Conservation (phyloP, 164 flowering plant genomes). For the Vitis rotundifolia region DNA sequence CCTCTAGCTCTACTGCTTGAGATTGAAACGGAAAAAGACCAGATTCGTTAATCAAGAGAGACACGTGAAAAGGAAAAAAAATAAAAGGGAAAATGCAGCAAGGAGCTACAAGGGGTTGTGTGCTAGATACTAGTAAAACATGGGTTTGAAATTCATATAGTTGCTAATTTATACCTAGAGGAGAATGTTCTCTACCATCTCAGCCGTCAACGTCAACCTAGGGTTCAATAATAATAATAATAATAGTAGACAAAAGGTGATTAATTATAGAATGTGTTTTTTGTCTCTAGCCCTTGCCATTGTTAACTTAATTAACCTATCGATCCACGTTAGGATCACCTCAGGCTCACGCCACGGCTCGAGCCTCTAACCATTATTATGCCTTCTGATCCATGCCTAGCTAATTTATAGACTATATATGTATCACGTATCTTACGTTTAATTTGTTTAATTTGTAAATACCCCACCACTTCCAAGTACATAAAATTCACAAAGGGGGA, state of each 20-base stretch:
- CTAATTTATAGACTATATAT: too few relatives aligned
- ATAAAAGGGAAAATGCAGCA: too few relatives aligned
- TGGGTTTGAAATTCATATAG: background rate
- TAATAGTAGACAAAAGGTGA: slow-evolving; percentile 21
- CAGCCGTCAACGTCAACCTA: slow-evolving; percentile 15
- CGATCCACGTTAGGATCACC: slow-evolving; percentile 34
- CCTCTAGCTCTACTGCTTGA: too few relatives aligned
- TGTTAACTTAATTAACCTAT: slow-evolving; percentile 4
- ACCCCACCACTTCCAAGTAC: too few relatives aligned
- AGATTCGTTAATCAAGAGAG: too few relatives aligned
- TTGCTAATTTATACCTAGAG: slow-evolving; percentile 9
- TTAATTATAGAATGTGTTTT: slow-evolving; percentile 19
- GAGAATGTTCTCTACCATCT: slow-evolving; percentile 23
- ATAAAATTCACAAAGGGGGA: too few relatives aligned
- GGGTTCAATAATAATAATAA: slow-evolving; percentile 8
- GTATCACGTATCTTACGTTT: too few relatives aligned
- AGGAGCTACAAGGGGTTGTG: too few relatives aligned
- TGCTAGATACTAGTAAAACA: background rate
- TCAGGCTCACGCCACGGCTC: slow-evolving; percentile 48
- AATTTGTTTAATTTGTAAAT: too few relatives aligned
- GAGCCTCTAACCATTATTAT: slow-evolving; percentile 11
- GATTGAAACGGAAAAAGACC: too few relatives aligned
- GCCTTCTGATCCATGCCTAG: slow-evolving; percentile 10
- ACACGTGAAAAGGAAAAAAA: too few relatives aligned
- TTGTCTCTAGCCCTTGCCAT: slow-evolving; percentile 18